Conservation (phyloP, 495 filamentous ascomycete genomes). For the Sordaria brevicollis region DNA sequence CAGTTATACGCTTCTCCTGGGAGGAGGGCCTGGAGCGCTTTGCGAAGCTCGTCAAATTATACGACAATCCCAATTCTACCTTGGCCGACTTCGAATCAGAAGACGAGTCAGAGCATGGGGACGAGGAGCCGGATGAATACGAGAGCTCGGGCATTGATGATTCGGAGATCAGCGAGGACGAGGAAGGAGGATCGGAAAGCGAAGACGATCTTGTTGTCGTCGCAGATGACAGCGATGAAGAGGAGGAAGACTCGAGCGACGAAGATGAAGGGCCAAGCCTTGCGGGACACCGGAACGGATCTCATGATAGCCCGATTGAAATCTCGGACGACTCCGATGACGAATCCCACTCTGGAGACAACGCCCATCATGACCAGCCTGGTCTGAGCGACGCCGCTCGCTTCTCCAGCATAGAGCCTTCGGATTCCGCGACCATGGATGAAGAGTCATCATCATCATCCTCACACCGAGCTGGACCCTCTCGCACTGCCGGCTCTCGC, state of each 20-base stretch:
- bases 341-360: background rate
- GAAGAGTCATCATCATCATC: background rate
- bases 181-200: background rate
- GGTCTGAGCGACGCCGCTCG: background rate
- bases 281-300: background rate
- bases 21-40: constrained; percentile 1
- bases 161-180: constrained; percentile 8
- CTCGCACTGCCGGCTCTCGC: background rate
- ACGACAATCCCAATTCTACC: background rate
- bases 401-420: constrained; percentile 16
- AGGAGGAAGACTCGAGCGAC: background rate
- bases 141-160: constrained; percentile 25
- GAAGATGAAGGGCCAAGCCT: background rate
- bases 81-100: background rate
- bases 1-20: constrained; percentile 16
- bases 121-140: constrained; percentile 12
- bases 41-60: background rate
- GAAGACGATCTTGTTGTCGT: constrained; percentile 15
- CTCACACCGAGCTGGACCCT: background rate
- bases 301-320: background rate
- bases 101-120: background rate
- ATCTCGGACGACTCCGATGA: constrained; percentile 1
- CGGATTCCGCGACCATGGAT: constrained; percentile 5
- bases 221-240: background rate
- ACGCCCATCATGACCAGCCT: background rate